Evolutionary conservation across 306 rosid species (phyloP), one percentile per base, ranked within the genome.

Genomic region (Lathyrus aphaca): DNA sequence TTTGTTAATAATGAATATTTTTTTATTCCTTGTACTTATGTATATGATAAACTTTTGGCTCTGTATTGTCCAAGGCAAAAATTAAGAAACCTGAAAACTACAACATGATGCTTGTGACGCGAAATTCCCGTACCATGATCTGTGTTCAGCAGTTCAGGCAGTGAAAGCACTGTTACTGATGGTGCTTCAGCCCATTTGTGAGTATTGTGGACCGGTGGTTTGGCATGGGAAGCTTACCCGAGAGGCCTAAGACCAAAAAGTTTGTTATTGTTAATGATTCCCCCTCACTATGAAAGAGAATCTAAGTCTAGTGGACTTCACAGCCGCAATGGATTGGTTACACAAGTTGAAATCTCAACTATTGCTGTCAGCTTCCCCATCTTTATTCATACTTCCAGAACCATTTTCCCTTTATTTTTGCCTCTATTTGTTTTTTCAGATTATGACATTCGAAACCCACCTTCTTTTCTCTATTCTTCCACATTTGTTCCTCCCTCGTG

Each of bases 31-130:
- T 70, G 10, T 66, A 54, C 60, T 66, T 5, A 45, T 64, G 43
- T 61, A 8, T 64, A 45, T 63, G 30, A 8, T 35, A 21, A 42
- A 63, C 38, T 30, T 69, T 1, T 69, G 67, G 12, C 67, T 51
- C 53, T 53, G 35, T 18, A 50, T 30, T 30, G 58, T 53, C 76
- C 35, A 30, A 53, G 50, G 51, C 72, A 69, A 11, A 38, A 59
- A 75, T 12, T 45, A n/a, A 23, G 18, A 11, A 17, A 10, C 56
- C 5, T 45, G 18, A 5, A 2, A 45, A 14, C 10, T 49, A 49
- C 55, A 49, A 10, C 23, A 49, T 49, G 55, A 49, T 17, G 12
- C 6, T 8, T 49, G 55, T 49, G 25, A 17, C 25, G 16, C 18
- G 56, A 50, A 17, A 50, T 50, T 18, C 56, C 27, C 6, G 14